These are phyloP conservation scores for Ascochyta clinopodiicola DNA, from an alignment of 2,329 filamentous ascomycete genomes.

Conservation along the genomic window DNA sequence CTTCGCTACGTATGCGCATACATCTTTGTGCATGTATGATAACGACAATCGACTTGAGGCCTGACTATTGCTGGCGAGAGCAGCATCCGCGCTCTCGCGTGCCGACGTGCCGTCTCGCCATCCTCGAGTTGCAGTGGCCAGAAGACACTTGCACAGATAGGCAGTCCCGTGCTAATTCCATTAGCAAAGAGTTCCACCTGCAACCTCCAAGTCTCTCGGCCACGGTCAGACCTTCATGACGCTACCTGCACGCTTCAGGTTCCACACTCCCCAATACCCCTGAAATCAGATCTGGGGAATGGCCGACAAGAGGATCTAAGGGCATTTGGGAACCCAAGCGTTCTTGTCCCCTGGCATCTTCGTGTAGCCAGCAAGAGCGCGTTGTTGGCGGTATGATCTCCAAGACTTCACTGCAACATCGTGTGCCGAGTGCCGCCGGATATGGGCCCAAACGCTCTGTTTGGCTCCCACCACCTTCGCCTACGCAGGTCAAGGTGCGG, in stretches of 20 bases:
- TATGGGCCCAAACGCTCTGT: neutral
- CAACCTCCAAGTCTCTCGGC: neutral
- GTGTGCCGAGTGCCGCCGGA: conserved; percentile 12
- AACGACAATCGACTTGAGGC: too few species aligned
- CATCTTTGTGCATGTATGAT: too few species aligned
- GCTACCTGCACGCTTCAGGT: conserved; percentile 8
- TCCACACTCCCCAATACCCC: neutral
- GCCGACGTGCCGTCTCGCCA: neutral
- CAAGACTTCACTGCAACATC: neutral
- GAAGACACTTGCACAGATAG: neutral
- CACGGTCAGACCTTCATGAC: neutral
- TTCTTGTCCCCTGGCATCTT: neutral
- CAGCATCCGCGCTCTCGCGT: neutral
- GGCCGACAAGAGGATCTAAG: neutral
- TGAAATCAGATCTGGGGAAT: neutral
- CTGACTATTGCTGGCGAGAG: neutral
- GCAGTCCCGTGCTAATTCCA: neutral
- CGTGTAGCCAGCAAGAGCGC: neutral
- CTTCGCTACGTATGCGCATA: too few species aligned
- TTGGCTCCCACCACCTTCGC: conserved; percentile 8
- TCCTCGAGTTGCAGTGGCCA: neutral
- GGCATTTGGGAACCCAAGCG: neutral
- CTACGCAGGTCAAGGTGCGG: conserved; percentile 23
- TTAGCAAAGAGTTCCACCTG: conserved; percentile 15
- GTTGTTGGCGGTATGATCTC: neutral